These are phyloP conservation scores for Saccharomyces pastorianus DNA, from an alignment of 1,139 yeast species.

Conservation along the genomic window DNA sequence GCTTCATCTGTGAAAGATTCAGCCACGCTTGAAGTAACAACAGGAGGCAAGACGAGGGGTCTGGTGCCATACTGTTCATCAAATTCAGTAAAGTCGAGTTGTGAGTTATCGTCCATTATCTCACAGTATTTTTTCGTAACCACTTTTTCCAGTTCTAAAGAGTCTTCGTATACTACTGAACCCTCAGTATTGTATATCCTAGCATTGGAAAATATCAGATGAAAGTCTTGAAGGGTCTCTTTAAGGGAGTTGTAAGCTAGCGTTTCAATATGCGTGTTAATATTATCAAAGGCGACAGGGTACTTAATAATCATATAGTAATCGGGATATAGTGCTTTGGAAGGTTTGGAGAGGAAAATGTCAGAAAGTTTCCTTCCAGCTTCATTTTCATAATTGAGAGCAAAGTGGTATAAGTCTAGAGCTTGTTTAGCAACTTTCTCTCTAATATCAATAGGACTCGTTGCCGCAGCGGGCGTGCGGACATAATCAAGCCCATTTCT, in stretches of 20 bases:
- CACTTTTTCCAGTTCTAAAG: constrained; percentile 52
- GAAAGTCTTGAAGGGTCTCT: constrained; percentile 64
- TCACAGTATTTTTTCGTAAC: constrained; percentile 33
- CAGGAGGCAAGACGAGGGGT: constrained; percentile 10
- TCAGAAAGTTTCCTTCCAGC: constrained; percentile 44
- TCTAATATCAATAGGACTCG: constrained; percentile 37
- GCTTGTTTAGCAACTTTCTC: constrained; percentile 33
- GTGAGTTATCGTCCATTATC: constrained; percentile 30
- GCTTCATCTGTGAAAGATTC: neutral
- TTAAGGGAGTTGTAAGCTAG: constrained; percentile 46
- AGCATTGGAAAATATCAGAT: constrained; percentile 76
- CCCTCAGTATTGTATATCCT: constrained; percentile 86
- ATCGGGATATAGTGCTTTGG: constrained; percentile 72
- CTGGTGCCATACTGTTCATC: constrained; percentile 41
- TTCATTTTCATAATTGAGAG: constrained; percentile 40
- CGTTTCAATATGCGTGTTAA: constrained; percentile 51
- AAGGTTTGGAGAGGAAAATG: constrained; percentile 60
- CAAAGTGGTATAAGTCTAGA: constrained; percentile 33
- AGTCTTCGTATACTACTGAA: constrained; percentile 72
- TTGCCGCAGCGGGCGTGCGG: constrained; percentile 39
- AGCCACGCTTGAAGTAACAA: neutral
- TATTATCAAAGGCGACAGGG: constrained; percentile 73
- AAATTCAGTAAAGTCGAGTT: constrained; percentile 43
- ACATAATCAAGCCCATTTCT: constrained; percentile 31
- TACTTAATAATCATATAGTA: constrained; percentile 69